Evolutionary conservation across 768 basidiomycete genomes (phyloP), one percentile per base, ranked within the genome.

Genomic region (Galerina marginata): DNA sequence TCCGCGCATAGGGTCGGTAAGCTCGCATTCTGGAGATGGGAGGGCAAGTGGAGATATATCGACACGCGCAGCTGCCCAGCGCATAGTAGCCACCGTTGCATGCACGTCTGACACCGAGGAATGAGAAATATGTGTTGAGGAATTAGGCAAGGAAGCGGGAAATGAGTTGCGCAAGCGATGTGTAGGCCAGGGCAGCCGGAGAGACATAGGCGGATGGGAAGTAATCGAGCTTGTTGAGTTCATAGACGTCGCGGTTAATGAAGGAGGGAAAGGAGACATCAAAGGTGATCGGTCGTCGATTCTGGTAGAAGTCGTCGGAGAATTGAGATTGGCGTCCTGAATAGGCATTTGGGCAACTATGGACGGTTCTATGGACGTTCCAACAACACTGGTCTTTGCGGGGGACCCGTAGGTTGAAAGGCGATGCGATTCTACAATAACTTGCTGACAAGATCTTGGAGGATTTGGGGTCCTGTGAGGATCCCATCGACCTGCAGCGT

Each of bases 21-120:
- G 83, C 69, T 97, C 95, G 65, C 91, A 88, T 69, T 98, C 95
- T 0, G 95, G 95, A 10, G 90, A 93, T 2, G 95, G 95, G 0
- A 96, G 81, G 0, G 92, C 88, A 25, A 98, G 81, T 0, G 95
- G 95, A 0, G 93, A 89, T 56, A 98, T 86, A 65, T 92, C 87
- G 9, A 93, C 87, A 23, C 90, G 82, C 9, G 90, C 85, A 2
- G 88, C 92, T n/a, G 93, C 93, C 83, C 87, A 88, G 39, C 93
- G 90, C 76, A 95, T 86, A 1, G 93, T 88, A 0, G 93, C 93
- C 0, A 91, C 92, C 2, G 88, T 79, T 0, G 90, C 84, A 20
- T 86, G 84, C 1, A 84, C 77, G 38, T 91, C 87, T 2, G 74
- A 69, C 12, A 69, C 66, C 3, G 70, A 56, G 14, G 60, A 64